phyloP scores from a whole-genome alignment of 306 rosid species.

The Acacia confusa region DNA sequence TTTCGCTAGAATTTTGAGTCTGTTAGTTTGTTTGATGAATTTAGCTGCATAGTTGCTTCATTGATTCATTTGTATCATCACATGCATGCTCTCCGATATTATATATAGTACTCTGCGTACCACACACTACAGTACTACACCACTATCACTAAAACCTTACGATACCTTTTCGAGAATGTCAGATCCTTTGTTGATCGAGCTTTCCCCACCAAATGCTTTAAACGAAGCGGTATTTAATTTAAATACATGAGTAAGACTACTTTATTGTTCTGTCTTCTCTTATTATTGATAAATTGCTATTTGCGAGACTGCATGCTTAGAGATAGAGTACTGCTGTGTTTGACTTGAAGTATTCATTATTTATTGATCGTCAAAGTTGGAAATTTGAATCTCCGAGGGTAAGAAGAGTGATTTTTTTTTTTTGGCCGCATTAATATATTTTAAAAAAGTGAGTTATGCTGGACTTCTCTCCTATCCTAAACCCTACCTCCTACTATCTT shows the following conservation, averaged over 20 bases:
- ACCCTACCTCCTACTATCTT: too few relatives aligned
- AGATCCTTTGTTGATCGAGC: background rate
- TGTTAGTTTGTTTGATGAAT: background rate
- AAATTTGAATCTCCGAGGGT: background rate
- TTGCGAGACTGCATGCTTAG: background rate
- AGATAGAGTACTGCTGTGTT: background rate
- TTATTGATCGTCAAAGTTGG: background rate
- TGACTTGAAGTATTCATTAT: background rate
- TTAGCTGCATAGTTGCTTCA: background rate
- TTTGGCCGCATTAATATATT: too few relatives aligned
- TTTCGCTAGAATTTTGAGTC: background rate
- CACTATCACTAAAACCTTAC: background rate
- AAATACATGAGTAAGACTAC: background rate
- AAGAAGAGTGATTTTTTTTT: too few relatives aligned
- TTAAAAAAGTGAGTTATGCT: too few relatives aligned
- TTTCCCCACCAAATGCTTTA: too few relatives aligned
- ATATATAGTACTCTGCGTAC: background rate
- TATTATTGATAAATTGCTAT: background rate
- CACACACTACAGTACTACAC: background rate
- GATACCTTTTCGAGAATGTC: background rate
- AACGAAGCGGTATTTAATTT: background rate
- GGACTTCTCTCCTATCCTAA: too few relatives aligned
- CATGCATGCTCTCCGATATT: background rate
- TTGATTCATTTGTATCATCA: background rate
- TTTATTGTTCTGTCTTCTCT: background rate